Evolutionary conservation across 116 monocot genomes (phyloP).

Genomic region (Zostera marina): DNA sequence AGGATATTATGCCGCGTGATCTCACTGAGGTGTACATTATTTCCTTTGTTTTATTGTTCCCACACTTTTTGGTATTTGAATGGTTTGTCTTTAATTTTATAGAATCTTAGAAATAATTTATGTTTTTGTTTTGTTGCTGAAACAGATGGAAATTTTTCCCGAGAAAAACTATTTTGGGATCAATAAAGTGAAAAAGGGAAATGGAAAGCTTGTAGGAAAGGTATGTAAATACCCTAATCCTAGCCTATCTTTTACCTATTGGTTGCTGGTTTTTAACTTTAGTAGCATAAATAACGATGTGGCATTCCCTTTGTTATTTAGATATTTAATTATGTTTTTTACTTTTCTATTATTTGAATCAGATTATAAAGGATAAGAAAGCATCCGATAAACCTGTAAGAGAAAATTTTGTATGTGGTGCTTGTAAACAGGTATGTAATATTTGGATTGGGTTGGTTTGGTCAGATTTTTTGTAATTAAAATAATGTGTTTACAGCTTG

Average conservation of each 20-base stretch:
- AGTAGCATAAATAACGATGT: not conserved
- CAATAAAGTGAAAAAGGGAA: slow-evolving; percentile 29
- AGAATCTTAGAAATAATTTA: slow-evolving; percentile 1
- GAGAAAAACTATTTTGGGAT: slow-evolving; percentile 24
- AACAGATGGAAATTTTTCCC: slow-evolving; percentile 30
- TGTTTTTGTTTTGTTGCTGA: not conserved
- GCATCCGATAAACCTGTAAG: slow-evolving; percentile 48
- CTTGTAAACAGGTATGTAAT: slow-evolving; percentile 72
- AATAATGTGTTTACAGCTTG: slow-evolving; percentile 33
- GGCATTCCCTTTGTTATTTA: not conserved
- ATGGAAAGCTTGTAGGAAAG: slow-evolving; percentile 54
- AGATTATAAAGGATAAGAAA: slow-evolving; percentile 59
- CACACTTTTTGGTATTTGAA: not conserved
- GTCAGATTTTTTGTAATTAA: not conserved
- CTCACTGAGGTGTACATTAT: not conserved
- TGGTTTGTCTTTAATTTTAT: not conserved
- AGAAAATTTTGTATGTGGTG: slow-evolving; percentile 88
- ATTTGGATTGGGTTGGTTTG: not conserved
- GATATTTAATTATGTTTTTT: not conserved
- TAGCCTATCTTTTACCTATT: not conserved
- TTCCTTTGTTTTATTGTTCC: not conserved
- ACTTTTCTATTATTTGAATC: not conserved
- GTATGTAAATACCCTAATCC: slow-evolving; percentile 9
- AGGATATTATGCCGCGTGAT: slow-evolving; percentile 6
- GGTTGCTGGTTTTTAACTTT: not conserved